Evolutionary conservation across 192 early-diverging fungal species (phyloP), one percentile per base, ranked within the genome.

Genomic region (Coemansia sp.): DNA sequence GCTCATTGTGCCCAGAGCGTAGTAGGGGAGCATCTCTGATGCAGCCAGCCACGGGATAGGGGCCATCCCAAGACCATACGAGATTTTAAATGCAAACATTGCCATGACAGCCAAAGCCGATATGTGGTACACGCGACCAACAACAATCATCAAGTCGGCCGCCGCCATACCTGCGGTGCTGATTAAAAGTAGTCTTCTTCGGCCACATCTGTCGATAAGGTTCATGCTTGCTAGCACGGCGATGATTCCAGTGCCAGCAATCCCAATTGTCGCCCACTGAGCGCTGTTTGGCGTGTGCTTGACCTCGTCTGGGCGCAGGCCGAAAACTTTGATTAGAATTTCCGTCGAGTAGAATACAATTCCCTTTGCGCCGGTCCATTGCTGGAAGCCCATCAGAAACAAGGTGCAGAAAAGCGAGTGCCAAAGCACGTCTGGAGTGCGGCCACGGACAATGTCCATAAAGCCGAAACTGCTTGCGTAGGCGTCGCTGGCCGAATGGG

Each of bases 341-440:
- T 83, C 85, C 3, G 92, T 89, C 10, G 83, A 86, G 59, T 92
- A 94, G 68, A 86, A 90, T 43, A 90, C 84, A 18, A 91, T 77
- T 13, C 86, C 89, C 56, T 90, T 91, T 56, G 91, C 82, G 29
- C 89, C 92, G 18, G 82, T 83, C 53, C 91, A 81, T 60, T 94
- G 92, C 71, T 94, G 92, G 40, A 81, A 65, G 0, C 85, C 69
- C 67, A 90, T 88, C 22, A 91, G 46, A 3, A 82, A 70, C 53
- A 91, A 49, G 13, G 85, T 82, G 30, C 81, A 80, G 10, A 90
- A 50, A 1, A 90, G 69, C 13, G 81, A 67, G 15, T 70, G 64
- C 22, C 81, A 64, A 39, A 89, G 75, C n/a, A 79, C 68, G 26
- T 77, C 66, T 0, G 67, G 67, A 0, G 78, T 69, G 6, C 37